Evolutionary conservation across 73 alveolate genomes (phyloP).

Genomic region (Paramecium pentaurelia): DNA sequence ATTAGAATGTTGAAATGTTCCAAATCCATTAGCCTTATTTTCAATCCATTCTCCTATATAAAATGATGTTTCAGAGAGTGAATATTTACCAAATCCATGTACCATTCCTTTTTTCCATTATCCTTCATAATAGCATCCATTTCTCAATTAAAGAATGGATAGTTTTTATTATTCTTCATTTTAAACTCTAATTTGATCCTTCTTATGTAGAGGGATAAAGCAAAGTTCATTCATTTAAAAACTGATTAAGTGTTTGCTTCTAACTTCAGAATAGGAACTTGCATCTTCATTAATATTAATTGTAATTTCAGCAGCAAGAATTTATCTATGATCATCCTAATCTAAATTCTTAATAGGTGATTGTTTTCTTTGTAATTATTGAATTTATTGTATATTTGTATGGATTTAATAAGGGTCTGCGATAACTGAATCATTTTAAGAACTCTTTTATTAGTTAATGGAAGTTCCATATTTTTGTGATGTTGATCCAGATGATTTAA

Average conservation of each 20-base stretch:
- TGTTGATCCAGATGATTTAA: neutral
- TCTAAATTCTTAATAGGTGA: neutral
- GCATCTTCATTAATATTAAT: neutral
- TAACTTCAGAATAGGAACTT: neutral
- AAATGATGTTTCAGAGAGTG: neutral
- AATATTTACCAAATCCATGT: neutral
- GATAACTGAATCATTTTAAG: neutral
- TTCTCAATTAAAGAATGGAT: neutral
- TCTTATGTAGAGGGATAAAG: neutral
- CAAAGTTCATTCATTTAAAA: neutral
- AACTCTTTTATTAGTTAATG: neutral
- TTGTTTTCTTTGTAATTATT: neutral
- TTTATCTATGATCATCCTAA: neutral
- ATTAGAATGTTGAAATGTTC: conserved; percentile 74
- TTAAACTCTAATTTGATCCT: neutral
- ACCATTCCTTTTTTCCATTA: neutral
- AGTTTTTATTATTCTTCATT: neutral
- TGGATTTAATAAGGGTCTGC: neutral
- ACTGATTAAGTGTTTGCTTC: neutral
- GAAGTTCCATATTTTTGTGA: neutral
- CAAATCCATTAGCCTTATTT: conserved; percentile 67
- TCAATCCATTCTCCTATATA: neutral
- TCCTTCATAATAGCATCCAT: neutral
- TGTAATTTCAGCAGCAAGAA: neutral
- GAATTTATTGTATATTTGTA: neutral